Conservation (phyloP, 2,329 filamentous ascomycete species). For the Lithohypha guttulata region DNA sequence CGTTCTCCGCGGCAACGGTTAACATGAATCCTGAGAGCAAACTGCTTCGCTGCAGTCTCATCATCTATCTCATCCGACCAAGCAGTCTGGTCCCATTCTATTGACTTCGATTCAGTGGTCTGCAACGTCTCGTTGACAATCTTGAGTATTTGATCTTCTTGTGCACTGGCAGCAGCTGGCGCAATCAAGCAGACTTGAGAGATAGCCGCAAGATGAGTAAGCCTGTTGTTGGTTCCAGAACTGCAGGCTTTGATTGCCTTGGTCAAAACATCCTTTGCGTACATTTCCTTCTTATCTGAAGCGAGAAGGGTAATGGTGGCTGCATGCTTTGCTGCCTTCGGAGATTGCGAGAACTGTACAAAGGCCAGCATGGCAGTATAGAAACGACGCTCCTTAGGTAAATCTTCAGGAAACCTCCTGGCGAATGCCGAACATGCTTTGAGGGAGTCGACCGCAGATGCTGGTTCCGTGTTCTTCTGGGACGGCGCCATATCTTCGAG, state of each 20-base stretch:
- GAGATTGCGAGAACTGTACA: slow-evolving; percentile 68
- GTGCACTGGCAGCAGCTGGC: slow-evolving; percentile 60
- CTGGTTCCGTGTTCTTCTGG: slow-evolving; percentile 55
- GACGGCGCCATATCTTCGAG: slow-evolving; percentile 71
- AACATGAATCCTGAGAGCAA: slow-evolving; percentile 74
- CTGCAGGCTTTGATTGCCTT: slow-evolving; percentile 64
- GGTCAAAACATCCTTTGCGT: slow-evolving; percentile 70
- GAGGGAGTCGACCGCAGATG: slow-evolving; percentile 72
- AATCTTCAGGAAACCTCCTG: slow-evolving; percentile 70
- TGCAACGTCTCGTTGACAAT: slow-evolving; percentile 64
- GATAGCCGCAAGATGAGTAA: slow-evolving; percentile 44
- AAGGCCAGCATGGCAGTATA: slow-evolving; percentile 71
- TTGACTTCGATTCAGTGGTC: slow-evolving; percentile 52
- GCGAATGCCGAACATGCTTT: slow-evolving; percentile 92
- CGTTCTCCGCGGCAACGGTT: slow-evolving; percentile 65
- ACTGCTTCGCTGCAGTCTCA: slow-evolving; percentile 71
- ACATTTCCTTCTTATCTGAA: slow-evolving; percentile 67
- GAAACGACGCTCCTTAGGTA: slow-evolving; percentile 72
- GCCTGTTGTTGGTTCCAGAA: slow-evolving; percentile 62
- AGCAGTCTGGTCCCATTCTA: slow-evolving; percentile 33
- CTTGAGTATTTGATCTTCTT: slow-evolving; percentile 65
- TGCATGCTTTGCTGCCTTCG: slow-evolving; percentile 83
- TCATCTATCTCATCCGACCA: slow-evolving; percentile 69
- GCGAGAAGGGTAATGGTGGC: slow-evolving; percentile 78
- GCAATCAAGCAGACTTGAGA: slow-evolving; percentile 65